Evolutionary conservation across 1,284 basidiomycete species (phyloP), one percentile per base, ranked within the genome.

Genomic region (Ustilago xerochloae): DNA sequence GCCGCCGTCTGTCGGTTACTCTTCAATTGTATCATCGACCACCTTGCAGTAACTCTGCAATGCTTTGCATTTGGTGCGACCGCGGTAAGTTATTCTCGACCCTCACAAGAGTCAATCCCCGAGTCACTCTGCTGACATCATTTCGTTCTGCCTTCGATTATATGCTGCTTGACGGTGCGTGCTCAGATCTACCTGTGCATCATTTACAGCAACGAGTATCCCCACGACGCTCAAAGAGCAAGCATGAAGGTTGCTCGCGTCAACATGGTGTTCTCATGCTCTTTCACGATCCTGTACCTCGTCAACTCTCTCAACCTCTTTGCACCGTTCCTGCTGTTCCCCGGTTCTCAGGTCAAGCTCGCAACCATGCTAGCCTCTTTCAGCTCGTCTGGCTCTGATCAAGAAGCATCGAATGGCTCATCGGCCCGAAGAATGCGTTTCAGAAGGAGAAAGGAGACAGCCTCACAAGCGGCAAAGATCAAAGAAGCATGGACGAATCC

Each of bases 11-110:
- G 69, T 20, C 39, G 55, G 12, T 72, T 72, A 26, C 56, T 72
- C 0, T 62, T 67, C 60, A 62, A 67, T 16, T 72, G 69, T 53
- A 48, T 67, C 46, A 60, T 67, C 38, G 69, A 72, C 36, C 69
- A 72, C 16, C 38, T 52, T 6, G 51, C 57, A 18, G 39, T 72
- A 7, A 56, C 55, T 36, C 24, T 72, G 4, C 69, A 67, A 35
- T 56, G 60, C 36, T 47, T 56, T 24, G 47, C 51, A 6, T 66
- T 72, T 32, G 69, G 63, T 0, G 12, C 12, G 15, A 45, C 49
- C n/a, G 55, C 59, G 1, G 69, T 72, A 59, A 63, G 69, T 63
- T 12, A n/a, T n/a, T n/a, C n/a, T n/a, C n/a, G n/a, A n/a, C n/a
- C n/a, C n/a, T n/a, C n/a, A n/a, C n/a, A n/a, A n/a, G n/a, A n/a